Conservation (phyloP, 352 stramenopile genomes). For the Pythium angustatum region DNA sequence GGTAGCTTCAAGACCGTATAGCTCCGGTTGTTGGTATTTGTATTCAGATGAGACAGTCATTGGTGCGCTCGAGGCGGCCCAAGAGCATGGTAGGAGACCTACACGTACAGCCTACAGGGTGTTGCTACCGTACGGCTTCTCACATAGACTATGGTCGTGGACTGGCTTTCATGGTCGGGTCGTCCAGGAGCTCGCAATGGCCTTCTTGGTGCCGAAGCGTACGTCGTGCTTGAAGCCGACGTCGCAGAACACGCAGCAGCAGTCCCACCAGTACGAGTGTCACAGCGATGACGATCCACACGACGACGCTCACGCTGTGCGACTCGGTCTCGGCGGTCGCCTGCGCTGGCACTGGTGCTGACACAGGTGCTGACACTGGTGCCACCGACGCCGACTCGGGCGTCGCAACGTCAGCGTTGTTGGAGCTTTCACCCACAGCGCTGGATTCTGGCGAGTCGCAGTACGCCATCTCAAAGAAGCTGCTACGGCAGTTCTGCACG, state of each 20-base stretch:
- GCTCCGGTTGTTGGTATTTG: too few relatives aligned
- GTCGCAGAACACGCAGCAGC: neutral
- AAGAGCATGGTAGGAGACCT: too few relatives aligned
- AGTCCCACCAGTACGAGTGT: neutral
- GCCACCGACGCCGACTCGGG: neutral
- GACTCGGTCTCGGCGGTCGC: slow-evolving; percentile 7
- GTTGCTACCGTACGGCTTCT: too few relatives aligned
- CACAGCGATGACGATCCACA: slow-evolving; percentile 5
- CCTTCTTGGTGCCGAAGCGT: neutral
- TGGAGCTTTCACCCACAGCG: neutral
- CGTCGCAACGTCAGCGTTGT: neutral
- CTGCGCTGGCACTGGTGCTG: too few relatives aligned
- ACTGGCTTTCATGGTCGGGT: too few relatives aligned
- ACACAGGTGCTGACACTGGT: too few relatives aligned
- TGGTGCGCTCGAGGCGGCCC: too few relatives aligned
- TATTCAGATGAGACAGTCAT: too few relatives aligned
- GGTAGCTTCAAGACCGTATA: too few relatives aligned
- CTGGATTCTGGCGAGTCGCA: neutral
- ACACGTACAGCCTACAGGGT: too few relatives aligned
- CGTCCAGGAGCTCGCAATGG: too few relatives aligned
- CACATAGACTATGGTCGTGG: too few relatives aligned
- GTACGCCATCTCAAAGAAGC: neutral
- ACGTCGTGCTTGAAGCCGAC: neutral
- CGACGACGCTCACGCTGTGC: neutral
- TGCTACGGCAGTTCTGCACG: slow-evolving; percentile 14